These are phyloP conservation scores for Penicillium samsonianum DNA, from an alignment of 495 filamentous ascomycete species.

Conservation along the genomic window DNA sequence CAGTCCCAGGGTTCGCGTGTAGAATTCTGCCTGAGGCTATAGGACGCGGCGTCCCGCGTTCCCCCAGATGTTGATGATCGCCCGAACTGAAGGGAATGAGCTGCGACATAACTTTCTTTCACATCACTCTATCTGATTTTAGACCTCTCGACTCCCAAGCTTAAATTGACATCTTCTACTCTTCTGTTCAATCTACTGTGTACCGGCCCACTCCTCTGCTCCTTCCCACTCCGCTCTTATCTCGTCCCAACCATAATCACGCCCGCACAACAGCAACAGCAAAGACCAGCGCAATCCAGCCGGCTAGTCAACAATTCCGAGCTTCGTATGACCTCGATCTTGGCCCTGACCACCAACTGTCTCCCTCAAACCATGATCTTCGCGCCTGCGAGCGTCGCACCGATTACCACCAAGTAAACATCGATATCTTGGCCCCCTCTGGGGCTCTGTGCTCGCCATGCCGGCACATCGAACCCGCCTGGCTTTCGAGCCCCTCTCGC, in stretches of 20 bases:
- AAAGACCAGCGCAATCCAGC: not conserved
- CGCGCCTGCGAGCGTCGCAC: not conserved
- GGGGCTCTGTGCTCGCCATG: conserved; percentile 48
- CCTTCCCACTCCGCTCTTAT: not conserved
- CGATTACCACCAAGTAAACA: not conserved
- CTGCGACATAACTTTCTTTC: not conserved
- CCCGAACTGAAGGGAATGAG: not conserved
- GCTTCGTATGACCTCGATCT: not conserved
- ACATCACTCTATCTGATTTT: not conserved
- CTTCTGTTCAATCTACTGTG: not conserved
- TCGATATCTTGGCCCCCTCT: not conserved
- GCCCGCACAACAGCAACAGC: not conserved
- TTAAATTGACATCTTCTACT: not conserved
- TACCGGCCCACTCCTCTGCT: not conserved
- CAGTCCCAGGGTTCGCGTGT: not conserved
- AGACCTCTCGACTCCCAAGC: not conserved
- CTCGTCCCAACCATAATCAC: not conserved
- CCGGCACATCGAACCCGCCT: conserved; percentile 65
- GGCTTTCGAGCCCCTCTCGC: conserved; percentile 79
- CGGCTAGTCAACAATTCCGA: not conserved
- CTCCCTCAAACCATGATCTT: not conserved
- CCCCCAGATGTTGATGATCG: not conserved
- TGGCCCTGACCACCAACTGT: not conserved
- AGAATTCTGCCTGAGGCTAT: conserved; percentile 7
- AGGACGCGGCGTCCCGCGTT: conserved; percentile 19